Conservation (phyloP, 164 flowering plant genomes). For the Liriodendron chinense region DNA sequence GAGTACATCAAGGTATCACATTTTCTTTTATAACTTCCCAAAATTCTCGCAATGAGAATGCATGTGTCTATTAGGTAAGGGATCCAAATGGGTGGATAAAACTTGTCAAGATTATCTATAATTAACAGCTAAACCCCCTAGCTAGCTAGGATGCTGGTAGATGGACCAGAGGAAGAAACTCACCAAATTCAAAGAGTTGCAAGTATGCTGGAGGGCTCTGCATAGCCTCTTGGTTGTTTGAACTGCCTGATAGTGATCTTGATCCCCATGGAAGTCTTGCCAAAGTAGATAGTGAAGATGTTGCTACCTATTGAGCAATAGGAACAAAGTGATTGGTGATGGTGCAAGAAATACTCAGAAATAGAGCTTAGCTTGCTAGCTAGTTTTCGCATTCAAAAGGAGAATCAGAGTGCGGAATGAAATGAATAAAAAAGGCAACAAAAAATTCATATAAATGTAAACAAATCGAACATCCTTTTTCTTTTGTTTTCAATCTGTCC, state of each 20-base stretch:
- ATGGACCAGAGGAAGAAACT: conserved; percentile 5
- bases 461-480: no score
- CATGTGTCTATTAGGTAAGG: not conserved
- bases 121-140: not conserved
- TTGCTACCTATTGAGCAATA: conserved; percentile 38
- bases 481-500: not conserved
- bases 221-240: conserved; percentile 14
- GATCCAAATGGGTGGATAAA: not conserved
- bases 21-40: not conserved
- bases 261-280: conserved; percentile 82
- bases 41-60: not conserved
- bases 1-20: not conserved
- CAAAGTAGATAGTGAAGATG: conserved; percentile 59
- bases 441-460: not conserved
- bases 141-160: not conserved
- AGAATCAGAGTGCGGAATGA: not conserved
- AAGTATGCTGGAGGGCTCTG: conserved; percentile 35
- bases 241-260: conserved; percentile 26
- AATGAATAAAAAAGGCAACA: not conserved
- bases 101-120: not conserved
- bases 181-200: conserved; percentile 77
- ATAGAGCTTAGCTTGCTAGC: not conserved
- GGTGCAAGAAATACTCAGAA: not conserved
- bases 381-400: not conserved
- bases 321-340: not conserved